Base-by-base conservation (phyloP, 1,139 yeast genomes). In the Debaryomyces fabryi region DNA sequence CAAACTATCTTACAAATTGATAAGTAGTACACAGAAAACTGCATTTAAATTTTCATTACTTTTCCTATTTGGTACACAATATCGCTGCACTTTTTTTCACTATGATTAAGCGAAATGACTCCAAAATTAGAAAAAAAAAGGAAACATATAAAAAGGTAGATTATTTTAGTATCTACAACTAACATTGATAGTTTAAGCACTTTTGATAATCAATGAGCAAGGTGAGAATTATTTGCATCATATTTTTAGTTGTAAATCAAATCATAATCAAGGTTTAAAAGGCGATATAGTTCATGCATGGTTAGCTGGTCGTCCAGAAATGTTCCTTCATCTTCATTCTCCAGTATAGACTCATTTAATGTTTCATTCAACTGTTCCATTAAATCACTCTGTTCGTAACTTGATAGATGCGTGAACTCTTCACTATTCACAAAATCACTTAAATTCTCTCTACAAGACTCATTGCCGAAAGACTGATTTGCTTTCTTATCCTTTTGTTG, bases 261-360 rank as follows among this genome's bases (percentile, higher is more conserved):
- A 8, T 45, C 41, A 48, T 56, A 56, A 49, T 59, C 58, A 18
- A 57, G 36, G n/a, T 51, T 49, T 25, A 59, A 49, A 21, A 51
- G 49, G 18, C 39, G 37, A 46, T 57, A 59, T 37, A 59, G 37
- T 33, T 57, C 58, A 29, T 44, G 41, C 58, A 59, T 58, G 3
- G 54, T 52, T 18, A 58, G 48, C 23, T 55, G 56, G 25, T 44
- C 49, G 20, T 40, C 47, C 18, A 39, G 37, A 12, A 39, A 32
- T 21, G 47, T 49, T 10, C 30, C 45, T 10, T 39, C 41, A 15
- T 45, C 35, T 35, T 46, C 53, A 16, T 45, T 23, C 24, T 39
- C 45, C 15, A 24, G 44, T 16, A 41, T 10, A 13, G 43, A 30
- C 2, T 39, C 41, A 16, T 46, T 36, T 9, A 13, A 27, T 6